Evolutionary conservation across 2,329 filamentous ascomycete species (phyloP).

Genomic region (Hawksworthiomyces lignivorus): DNA sequence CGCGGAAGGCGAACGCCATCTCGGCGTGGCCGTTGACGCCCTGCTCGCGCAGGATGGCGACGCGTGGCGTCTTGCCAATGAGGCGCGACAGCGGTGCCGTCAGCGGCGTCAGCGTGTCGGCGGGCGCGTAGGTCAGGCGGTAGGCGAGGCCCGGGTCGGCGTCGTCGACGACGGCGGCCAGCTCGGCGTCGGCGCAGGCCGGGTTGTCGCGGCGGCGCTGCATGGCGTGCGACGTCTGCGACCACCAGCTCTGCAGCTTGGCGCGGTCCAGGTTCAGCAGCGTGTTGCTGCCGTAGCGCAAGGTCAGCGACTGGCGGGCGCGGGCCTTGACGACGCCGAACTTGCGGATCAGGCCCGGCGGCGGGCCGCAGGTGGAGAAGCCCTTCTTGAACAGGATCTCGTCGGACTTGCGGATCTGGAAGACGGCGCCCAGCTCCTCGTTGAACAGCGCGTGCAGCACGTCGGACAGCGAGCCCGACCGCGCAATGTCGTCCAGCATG

Average conservation of each 20-base stretch:
- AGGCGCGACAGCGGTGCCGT: conserved; percentile 49
- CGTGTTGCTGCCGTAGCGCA: conserved; percentile 62
- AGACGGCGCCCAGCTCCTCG: conserved; percentile 91
- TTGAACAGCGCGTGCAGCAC: conserved; percentile 81
- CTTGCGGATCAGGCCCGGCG: conserved; percentile 71
- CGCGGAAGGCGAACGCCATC: conserved; percentile 93
- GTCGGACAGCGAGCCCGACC: conserved; percentile 52
- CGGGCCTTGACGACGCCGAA: conserved; percentile 67
- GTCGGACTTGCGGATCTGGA: conserved; percentile 82
- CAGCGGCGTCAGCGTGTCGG: conserved; percentile 67
- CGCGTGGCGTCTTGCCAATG: conserved; percentile 58
- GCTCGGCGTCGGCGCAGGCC: conserved; percentile 77
- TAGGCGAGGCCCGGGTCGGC: conserved; percentile 77
- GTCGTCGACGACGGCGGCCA: conserved; percentile 63
- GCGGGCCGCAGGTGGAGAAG: conserved; percentile 84
- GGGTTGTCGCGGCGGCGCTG: conserved; percentile 87
- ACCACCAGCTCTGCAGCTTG: conserved; percentile 81
- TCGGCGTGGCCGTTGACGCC: conserved; percentile 95
- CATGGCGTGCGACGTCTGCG: conserved; percentile 82
- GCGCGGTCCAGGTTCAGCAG: conserved; percentile 63
- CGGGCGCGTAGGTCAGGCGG: conserved; percentile 71
- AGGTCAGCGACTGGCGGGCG: conserved; percentile 66
- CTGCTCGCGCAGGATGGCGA: conserved; percentile 91
- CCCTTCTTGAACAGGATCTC: conserved; percentile 81
- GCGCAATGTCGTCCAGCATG: conserved; percentile 66